Evolutionary conservation across 2,329 filamentous ascomycete genomes (phyloP).

Genomic region (Calonectria hawksworthii): DNA sequence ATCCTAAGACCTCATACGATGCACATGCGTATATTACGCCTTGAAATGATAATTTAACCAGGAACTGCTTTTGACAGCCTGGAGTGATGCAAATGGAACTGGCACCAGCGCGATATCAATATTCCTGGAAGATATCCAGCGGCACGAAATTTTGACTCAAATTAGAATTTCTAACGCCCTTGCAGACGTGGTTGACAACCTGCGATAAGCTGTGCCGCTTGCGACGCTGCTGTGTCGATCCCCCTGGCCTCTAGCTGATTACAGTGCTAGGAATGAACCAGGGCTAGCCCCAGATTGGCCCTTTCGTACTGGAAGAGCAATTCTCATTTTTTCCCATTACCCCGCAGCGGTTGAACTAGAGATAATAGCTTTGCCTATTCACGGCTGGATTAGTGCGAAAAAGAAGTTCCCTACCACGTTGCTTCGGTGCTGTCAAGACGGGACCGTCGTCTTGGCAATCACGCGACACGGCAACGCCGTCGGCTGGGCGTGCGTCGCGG

Average conservation of each 20-base stretch:
- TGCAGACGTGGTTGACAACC: not conserved
- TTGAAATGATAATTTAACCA: not conserved
- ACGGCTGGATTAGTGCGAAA: not conserved
- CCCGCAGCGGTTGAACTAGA: not conserved
- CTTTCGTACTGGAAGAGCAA: not conserved
- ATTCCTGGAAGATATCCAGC: not conserved
- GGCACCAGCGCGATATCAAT: not conserved
- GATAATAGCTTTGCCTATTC: not conserved
- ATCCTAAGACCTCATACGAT: not conserved
- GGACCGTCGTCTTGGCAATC: not conserved
- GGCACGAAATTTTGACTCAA: not conserved
- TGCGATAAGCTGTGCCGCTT: not conserved
- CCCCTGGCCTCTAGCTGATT: not conserved
- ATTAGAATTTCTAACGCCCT: not conserved
- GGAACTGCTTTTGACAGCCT: not conserved
- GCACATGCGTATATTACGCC: not conserved
- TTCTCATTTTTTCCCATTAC: not conserved
- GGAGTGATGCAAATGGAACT: not conserved
- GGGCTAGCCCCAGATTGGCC: not conserved
- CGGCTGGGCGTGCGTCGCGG: constrained; percentile 11
- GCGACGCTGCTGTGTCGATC: not conserved
- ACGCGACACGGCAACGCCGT: constrained; percentile 14
- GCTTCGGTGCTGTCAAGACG: not conserved
- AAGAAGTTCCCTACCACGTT: no score
- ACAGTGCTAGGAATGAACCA: not conserved